Base-by-base conservation (phyloP, 768 basidiomycete genomes). In the Hygrophoropsis aurantiaca region DNA sequence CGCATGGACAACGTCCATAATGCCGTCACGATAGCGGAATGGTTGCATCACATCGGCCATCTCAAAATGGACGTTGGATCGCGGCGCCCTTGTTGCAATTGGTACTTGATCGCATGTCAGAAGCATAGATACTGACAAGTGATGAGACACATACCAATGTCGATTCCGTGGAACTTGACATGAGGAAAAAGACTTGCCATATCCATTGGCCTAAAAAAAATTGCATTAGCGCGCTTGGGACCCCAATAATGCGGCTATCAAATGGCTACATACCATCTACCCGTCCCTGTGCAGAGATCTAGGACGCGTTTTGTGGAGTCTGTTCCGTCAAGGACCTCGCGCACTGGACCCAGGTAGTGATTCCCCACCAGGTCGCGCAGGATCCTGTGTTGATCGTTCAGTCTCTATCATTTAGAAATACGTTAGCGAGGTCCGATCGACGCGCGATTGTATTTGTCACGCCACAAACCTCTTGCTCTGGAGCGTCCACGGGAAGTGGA, bases 251-350 rank as follows among this genome's bases (percentile, higher is more conserved):
- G 53, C 42, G 52, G 42, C 47, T 46, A 40, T 49, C 52, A 51
- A 58, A 46, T 21, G 39, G 50, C 53, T 42, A 68, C 77, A 45
- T 51, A 87, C 89, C 89, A 92, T 66, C 59, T 67, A 5, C 89
- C 89, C 15, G 76, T 85, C 15, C 89, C 89, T 6, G 83, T 86
- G 52, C 89, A 83, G n/a, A 90, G 57, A 64, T 92, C 89, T 40
- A 92, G 72, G 36, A 74, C 85, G 49, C 74, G 73, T 62, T 70
- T 78, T 40, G 68, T 72, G 46, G 72, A 71, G 35, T 62, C 68
- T 5, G 65, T 62, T 21, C 58, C 55, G 35, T 68, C 69, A 40
- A 90, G 70, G 24, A 78, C 65, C 49, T 81, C 71, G 25, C 57
- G 53, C 20, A 89, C 79, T 32, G 86, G 85, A 5, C 80, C 82